Evolutionary conservation across 2,329 filamentous ascomycete species (phyloP).

Genomic region (Penicillium rolfsii): DNA sequence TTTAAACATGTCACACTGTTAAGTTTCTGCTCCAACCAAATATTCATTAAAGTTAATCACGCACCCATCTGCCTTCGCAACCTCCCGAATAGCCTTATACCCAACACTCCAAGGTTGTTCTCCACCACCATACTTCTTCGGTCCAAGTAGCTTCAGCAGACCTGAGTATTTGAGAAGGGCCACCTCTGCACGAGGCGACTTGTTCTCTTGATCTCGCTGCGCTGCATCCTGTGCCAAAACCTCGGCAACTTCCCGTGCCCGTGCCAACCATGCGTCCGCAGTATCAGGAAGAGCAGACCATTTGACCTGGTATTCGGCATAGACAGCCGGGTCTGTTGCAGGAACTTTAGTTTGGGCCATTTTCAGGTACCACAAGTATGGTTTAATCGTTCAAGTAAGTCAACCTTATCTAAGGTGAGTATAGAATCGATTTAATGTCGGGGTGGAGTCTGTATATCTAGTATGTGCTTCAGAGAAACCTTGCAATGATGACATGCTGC

Average conservation of each 20-base stretch:
- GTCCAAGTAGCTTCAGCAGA: constrained; percentile 55
- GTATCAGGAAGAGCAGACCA: constrained; percentile 43
- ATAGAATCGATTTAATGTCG: not conserved
- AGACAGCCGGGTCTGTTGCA: constrained; percentile 46
- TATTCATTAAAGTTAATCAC: not conserved
- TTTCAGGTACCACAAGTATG: not conserved
- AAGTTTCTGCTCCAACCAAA: not conserved
- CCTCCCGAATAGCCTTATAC: constrained; percentile 63
- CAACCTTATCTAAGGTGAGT: not conserved
- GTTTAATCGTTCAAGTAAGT: not conserved
- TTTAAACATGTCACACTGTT: constrained; percentile 20
- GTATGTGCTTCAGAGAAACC: not conserved
- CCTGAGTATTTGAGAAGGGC: constrained; percentile 57
- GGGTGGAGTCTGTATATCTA: constrained; percentile 12
- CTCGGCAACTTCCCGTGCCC: constrained; percentile 54
- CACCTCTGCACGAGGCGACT: constrained; percentile 56
- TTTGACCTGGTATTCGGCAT: constrained; percentile 47
- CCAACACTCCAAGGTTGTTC: constrained; percentile 59
- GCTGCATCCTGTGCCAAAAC: constrained; percentile 56
- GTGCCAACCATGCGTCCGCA: constrained; percentile 51
- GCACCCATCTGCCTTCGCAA: constrained; percentile 66
- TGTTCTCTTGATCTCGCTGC: constrained; percentile 55
- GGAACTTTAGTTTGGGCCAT: constrained; percentile 26
- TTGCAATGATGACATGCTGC: constrained; percentile 20
- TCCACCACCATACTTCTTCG: constrained; percentile 56